Conservation (phyloP, 2,329 filamentous ascomycete genomes). For the Diaporthe ampelina region DNA sequence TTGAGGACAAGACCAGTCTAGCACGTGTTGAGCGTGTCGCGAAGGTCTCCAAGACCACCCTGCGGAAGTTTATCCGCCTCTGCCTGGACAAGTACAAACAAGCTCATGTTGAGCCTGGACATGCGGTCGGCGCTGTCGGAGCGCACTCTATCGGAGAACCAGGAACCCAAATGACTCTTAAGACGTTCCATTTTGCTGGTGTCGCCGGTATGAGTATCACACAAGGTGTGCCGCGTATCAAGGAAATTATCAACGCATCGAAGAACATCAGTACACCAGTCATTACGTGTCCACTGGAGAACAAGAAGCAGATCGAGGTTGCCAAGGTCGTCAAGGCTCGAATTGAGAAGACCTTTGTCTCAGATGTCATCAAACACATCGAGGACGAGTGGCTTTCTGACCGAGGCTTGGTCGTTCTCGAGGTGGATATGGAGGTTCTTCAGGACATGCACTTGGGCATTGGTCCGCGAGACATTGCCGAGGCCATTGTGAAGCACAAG, state of each 20-base stretch:
- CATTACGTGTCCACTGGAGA: conserved; percentile 87
- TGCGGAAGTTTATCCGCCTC: conserved; percentile 82
- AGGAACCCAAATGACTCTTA: conserved; percentile 98
- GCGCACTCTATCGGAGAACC: conserved; percentile 98
- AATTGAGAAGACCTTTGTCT: conserved; percentile 94
- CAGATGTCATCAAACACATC: conserved; percentile 83
- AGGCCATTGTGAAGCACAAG: conserved; percentile 83
- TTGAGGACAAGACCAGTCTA: conserved; percentile 49
- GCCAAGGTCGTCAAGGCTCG: conserved; percentile 93
- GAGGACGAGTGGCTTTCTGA: conserved; percentile 90
- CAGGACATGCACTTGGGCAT: conserved; percentile 87
- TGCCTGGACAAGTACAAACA: conserved; percentile 93
- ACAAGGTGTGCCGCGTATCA: conserved; percentile 98
- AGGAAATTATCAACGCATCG: conserved; percentile 99
- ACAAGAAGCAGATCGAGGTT: conserved; percentile 79
- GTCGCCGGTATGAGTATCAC: conserved; percentile 99
- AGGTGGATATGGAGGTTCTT: conserved; percentile 84
- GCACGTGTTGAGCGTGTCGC: conserved; percentile 78
- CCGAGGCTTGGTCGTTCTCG: conserved; percentile 82
- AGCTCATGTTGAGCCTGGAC: conserved; percentile 92
- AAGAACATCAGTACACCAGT: conserved; percentile 94
- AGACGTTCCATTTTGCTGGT: conserved; percentile 99
- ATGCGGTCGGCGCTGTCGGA: conserved; percentile 95
- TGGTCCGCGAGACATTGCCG: conserved; percentile 77
- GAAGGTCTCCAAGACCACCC: conserved; percentile 83